These are phyloP conservation scores for Emmonsiellopsis sp. DNA, from an alignment of 2,329 filamentous ascomycete species.

Conservation along the genomic window DNA sequence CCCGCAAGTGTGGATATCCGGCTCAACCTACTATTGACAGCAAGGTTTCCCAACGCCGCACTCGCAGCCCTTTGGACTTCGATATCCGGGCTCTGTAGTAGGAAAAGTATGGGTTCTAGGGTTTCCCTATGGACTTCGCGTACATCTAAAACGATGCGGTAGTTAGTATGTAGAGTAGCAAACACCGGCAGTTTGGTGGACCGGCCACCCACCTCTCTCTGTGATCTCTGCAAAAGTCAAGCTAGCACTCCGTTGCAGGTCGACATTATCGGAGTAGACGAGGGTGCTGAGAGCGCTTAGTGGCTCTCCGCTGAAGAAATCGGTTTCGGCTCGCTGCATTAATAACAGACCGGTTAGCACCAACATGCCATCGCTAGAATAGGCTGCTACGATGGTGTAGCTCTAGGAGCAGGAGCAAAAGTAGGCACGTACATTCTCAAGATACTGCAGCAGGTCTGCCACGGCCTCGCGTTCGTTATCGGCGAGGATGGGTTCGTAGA, in stretches of 20 bases:
- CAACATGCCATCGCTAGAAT: conserved; percentile 3
- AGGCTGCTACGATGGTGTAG: conserved; percentile 22
- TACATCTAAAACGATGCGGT: conserved; percentile 58
- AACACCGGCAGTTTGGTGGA: not conserved
- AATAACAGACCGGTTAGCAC: conserved; percentile 13
- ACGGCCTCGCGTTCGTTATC: conserved; percentile 97
- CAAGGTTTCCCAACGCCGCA: conserved; percentile 88
- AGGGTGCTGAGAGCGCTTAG: conserved; percentile 88
- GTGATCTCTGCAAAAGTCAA: conserved; percentile 99
- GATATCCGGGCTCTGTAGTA: conserved; percentile 89
- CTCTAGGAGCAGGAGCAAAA: conserved; percentile 4
- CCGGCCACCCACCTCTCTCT: conserved; percentile 62
- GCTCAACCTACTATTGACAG: conserved; percentile 74
- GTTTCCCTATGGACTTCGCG: conserved; percentile 91
- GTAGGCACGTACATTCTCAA: conserved; percentile 70
- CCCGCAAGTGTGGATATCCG: conserved; percentile 8
- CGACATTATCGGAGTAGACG: conserved; percentile 97
- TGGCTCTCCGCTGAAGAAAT: conserved; percentile 96
- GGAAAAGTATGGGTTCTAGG: conserved; percentile 87
- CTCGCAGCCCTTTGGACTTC: conserved; percentile 96
- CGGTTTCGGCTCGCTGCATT: conserved; percentile 77
- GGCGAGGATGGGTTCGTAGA: conserved; percentile 79
- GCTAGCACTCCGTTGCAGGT: conserved; percentile 92
- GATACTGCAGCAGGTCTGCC: conserved; percentile 85
- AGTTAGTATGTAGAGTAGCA: conserved; percentile 7